Conservation (phyloP, 2,329 filamentous ascomycete genomes). For the Biscogniauxia sp. region DNA sequence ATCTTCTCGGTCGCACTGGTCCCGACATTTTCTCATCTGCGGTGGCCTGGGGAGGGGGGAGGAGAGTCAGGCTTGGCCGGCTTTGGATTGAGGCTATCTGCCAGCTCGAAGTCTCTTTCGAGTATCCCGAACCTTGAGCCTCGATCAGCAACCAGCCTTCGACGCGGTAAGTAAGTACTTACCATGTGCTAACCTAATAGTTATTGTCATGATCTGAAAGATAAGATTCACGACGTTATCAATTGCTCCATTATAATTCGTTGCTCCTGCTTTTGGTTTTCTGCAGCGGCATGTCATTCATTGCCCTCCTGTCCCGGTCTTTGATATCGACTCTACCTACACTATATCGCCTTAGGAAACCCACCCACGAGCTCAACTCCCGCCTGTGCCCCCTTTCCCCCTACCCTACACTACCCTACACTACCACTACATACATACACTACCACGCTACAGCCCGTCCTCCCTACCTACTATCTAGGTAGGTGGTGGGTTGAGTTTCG, state of each 20-base stretch:
- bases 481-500: not conserved
- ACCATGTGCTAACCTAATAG: slow-evolving; percentile 7
- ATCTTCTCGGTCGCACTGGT: not conserved
- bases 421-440: too few relatives aligned
- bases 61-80: not conserved
- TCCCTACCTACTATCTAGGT: not conserved
- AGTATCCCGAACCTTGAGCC: slow-evolving; percentile 1
- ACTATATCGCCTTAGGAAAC: not conserved
- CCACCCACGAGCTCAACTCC: not conserved
- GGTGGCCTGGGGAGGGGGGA: not conserved
- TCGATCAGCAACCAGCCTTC: not conserved
- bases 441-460: not conserved
- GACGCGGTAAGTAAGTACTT: not conserved
- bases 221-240: slow-evolving; percentile 31
- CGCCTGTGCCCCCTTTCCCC: not conserved
- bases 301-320: slow-evolving; percentile 7
- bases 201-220: slow-evolving; percentile 30
- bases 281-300: slow-evolving; percentile 23
- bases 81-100: not conserved
- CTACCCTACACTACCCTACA: too few relatives aligned
- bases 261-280: slow-evolving; percentile 20
- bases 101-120: slow-evolving; percentile 1
- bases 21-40: not conserved
- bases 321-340: slow-evolving; percentile 4
- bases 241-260: slow-evolving; percentile 29